phyloP scores from a whole-genome alignment of 257 asterid genomes.

The Rauvolfia tetraphylla region DNA sequence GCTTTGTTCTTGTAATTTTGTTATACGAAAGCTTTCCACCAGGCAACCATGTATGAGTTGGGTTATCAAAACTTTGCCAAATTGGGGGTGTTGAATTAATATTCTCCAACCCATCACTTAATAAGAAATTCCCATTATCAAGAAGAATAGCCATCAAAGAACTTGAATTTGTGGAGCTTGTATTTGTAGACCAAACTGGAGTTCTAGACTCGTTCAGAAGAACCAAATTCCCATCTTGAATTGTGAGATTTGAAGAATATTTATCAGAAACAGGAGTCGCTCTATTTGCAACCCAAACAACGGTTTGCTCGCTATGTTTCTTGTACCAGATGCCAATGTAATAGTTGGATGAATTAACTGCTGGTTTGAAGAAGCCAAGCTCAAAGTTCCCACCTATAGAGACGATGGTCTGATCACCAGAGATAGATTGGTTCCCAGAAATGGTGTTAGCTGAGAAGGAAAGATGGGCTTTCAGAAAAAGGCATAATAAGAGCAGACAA shows the following conservation, averaged over 20 bases:
- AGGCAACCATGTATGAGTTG: slow-evolving; percentile 66
- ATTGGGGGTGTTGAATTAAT: slow-evolving; percentile 15
- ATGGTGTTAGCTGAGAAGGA: slow-evolving; percentile 36
- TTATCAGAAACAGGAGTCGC: slow-evolving; percentile 29
- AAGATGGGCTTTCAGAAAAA: slow-evolving; percentile 14
- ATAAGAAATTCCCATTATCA: slow-evolving; percentile 60
- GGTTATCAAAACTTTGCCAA: slow-evolving; percentile 69
- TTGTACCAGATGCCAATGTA: slow-evolving; percentile 43
- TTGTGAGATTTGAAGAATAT: slow-evolving; percentile 22
- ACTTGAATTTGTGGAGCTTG: slow-evolving; percentile 25
- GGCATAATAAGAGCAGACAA: slow-evolving; percentile 15
- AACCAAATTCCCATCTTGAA: slow-evolving; percentile 32
- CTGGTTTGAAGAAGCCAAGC: slow-evolving; percentile 43
- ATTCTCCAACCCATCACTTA: slow-evolving; percentile 32
- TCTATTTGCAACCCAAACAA: slow-evolving; percentile 52
- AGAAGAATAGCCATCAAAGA: slow-evolving; percentile 48
- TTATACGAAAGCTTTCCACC: slow-evolving; percentile 54
- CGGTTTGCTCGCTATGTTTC: slow-evolving; percentile 15
- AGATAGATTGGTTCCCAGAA: slow-evolving; percentile 31
- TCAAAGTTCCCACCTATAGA: slow-evolving; percentile 32
- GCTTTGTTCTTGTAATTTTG: slow-evolving; percentile 37
- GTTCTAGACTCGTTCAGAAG: slow-evolving; percentile 32
- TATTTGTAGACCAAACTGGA: slow-evolving; percentile 53
- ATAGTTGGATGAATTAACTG: slow-evolving; percentile 27
- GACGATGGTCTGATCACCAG: slow-evolving; percentile 35